phyloP scores from a whole-genome alignment of 345 rosid species.

The Arabidopsis suecica region DNA sequence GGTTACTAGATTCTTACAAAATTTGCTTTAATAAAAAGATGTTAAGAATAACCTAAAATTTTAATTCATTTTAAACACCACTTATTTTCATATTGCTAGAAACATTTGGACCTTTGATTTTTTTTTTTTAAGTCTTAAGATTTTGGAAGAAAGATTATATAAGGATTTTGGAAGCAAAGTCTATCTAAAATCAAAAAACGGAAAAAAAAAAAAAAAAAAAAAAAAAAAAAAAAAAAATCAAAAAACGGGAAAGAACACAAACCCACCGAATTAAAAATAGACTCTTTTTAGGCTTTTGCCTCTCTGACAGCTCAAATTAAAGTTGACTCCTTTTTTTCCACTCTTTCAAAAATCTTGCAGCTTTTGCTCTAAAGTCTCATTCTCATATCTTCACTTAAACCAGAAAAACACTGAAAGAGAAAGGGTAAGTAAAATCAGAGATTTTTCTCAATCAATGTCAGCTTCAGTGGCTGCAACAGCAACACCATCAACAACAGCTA shows the following conservation, averaged over 20 bases:
- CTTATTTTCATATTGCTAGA: background rate
- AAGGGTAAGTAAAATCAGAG: background rate
- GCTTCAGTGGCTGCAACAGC: conserved; percentile 37
- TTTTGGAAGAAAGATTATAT: conserved; percentile 11
- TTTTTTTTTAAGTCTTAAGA: background rate
- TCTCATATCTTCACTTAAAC: conserved; percentile 35
- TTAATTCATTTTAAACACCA: background rate
- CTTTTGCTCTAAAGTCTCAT: conserved; percentile 19
- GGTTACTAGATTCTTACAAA: background rate
- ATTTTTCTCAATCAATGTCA: conserved; percentile 35
- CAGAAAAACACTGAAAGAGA: conserved; percentile 22
- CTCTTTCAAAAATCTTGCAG: conserved; percentile 26
- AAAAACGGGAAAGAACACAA: conserved; percentile 9
- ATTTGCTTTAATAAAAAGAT: too few species aligned
- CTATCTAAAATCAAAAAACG: background rate
- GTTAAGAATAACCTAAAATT: too few species aligned
- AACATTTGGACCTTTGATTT: background rate
- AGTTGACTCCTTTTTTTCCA: conserved; percentile 46
- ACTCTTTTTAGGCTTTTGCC: conserved; percentile 43
- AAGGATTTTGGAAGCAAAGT: conserved; percentile 1
- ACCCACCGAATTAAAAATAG: conserved; percentile 21
- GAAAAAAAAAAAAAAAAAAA: too few species aligned
- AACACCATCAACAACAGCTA: conserved; percentile 33
- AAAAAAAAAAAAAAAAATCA: background rate
- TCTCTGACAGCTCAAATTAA: conserved; percentile 71